A percentile compares a stretch with the other conserved stretches of the same genome.
phyloP scores from a whole-genome alignment of 129 eudicot species.

The Ambrosia artemisiifolia region DNA sequence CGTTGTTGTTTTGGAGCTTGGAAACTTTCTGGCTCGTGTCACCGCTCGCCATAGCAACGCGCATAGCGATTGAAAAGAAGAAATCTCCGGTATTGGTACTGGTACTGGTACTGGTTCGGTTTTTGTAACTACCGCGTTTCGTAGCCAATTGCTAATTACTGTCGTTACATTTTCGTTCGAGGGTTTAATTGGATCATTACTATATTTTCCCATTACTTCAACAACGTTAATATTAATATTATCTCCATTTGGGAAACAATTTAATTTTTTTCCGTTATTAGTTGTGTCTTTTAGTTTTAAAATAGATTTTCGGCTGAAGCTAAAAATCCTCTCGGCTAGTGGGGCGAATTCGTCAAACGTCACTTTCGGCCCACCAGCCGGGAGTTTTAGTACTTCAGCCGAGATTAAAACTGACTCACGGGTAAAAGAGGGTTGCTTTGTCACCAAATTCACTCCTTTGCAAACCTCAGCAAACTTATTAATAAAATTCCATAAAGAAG shows the following conservation, averaged over 20 bases:
- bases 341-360: slow-evolving; percentile 59
- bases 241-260: slow-evolving; percentile 24
- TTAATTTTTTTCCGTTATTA: slow-evolving; percentile 33
- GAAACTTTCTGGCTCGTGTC: slow-evolving; percentile 77
- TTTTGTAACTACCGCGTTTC: slow-evolving; percentile 34
- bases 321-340: slow-evolving; percentile 58
- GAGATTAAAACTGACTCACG: slow-evolving; percentile 64
- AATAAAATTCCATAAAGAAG: slow-evolving; percentile 81
- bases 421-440: slow-evolving; percentile 45
- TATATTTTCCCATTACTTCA: slow-evolving; percentile 60
- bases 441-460: slow-evolving; percentile 37
- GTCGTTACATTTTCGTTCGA: slow-evolving; percentile 35
- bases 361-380: slow-evolving; percentile 58
- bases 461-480: slow-evolving; percentile 71
- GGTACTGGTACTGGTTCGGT: slow-evolving; percentile 9
- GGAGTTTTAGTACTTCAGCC: slow-evolving; percentile 50
- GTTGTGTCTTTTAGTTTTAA: slow-evolving; percentile 49
- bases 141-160: slow-evolving; percentile 33
- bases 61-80: slow-evolving; percentile 79
- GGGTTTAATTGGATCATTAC: slow-evolving; percentile 41
- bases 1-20: slow-evolving; percentile 57
- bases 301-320: slow-evolving; percentile 68
- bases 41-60: slow-evolving; percentile 83
- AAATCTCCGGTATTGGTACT: slow-evolving; percentile 42
- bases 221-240: slow-evolving; percentile 24